Evolutionary conservation across 1,284 basidiomycete species (phyloP).

Genomic region (Golubevia pallescens): DNA sequence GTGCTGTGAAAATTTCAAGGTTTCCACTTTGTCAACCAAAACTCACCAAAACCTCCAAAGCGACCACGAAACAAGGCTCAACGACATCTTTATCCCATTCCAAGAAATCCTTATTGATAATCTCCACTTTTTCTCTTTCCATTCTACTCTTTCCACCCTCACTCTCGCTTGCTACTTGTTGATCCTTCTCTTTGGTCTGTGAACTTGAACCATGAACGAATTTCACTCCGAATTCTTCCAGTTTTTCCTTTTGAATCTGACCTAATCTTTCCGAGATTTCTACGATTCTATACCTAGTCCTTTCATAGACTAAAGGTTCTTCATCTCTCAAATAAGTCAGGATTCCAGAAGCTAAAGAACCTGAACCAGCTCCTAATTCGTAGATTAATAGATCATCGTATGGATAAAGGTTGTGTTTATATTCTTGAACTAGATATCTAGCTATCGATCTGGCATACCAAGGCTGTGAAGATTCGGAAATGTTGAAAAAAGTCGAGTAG

Average conservation of each 20-base stretch:
- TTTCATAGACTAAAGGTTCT: conserved; percentile 88
- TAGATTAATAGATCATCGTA: conserved; percentile 94
- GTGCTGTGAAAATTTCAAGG: not conserved
- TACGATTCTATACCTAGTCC: conserved; percentile 87
- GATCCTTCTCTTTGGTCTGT: conserved; percentile 30
- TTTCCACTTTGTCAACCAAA: not conserved
- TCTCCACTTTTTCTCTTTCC: conserved; percentile 73
- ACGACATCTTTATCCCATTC: conserved; percentile 79
- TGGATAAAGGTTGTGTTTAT: conserved; percentile 90
- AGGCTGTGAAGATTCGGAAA: conserved; percentile 72
- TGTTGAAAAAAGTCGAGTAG: too few relatives aligned
- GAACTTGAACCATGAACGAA: not conserved
- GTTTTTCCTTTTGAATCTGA: conserved; percentile 70
- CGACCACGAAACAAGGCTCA: conserved; percentile 88
- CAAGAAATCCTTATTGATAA: conserved; percentile 84
- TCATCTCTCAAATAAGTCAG: conserved; percentile 78
- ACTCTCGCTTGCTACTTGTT: conserved; percentile 28
- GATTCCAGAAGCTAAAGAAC: conserved; percentile 86
- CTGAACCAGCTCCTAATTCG: conserved; percentile 97
- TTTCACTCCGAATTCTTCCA: conserved; percentile 15
- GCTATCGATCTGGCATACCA: conserved; percentile 91
- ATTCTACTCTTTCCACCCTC: not conserved
- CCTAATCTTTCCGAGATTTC: conserved; percentile 87
- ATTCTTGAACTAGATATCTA: conserved; percentile 84
- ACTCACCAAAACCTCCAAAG: conserved; percentile 90